A percentile compares a stretch with the other conserved stretches of the same genome.
Evolutionary conservation across 768 basidiomycete species (phyloP).

Genomic region (Russula abietina): DNA sequence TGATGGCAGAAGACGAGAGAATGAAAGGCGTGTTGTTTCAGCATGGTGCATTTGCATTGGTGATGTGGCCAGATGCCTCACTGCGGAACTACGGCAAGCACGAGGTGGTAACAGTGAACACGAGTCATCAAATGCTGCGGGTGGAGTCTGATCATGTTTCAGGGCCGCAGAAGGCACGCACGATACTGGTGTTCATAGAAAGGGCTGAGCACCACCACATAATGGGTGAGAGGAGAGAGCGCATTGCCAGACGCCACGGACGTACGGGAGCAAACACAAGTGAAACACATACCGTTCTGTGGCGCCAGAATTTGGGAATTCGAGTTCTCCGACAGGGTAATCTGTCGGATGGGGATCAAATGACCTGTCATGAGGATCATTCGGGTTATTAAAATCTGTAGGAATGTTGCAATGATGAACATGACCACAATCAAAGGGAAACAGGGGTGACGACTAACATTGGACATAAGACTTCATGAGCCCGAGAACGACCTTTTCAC

Average conservation of each 20-base stretch:
- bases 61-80: neutral
- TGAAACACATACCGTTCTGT: constrained; percentile 52
- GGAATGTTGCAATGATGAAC: neutral
- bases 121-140: constrained; percentile 8
- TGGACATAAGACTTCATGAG: constrained; percentile 64
- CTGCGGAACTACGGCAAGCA: constrained; percentile 4
- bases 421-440: neutral
- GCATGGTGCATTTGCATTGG: constrained; percentile 4
- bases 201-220: neutral
- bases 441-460: constrained; percentile 41
- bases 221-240: neutral
- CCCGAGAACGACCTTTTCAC: constrained; percentile 54
- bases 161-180: neutral
- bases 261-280: neutral
- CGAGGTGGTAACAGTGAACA: constrained; percentile 1
- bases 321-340: constrained; percentile 64
- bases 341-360: constrained; percentile 55
- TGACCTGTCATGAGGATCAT: constrained; percentile 53
- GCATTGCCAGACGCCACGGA: constrained; percentile 20
- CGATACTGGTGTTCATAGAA: neutral
- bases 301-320: constrained; percentile 70
- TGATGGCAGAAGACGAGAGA: neutral
- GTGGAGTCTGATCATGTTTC: neutral
- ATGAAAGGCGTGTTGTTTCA: neutral
- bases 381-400: constrained; percentile 64